A percentile compares a stretch with the other conserved stretches of the same genome.
Evolutionary conservation across 805 yeast species (phyloP).

Genomic region (Yamadazyma philogaea): DNA sequence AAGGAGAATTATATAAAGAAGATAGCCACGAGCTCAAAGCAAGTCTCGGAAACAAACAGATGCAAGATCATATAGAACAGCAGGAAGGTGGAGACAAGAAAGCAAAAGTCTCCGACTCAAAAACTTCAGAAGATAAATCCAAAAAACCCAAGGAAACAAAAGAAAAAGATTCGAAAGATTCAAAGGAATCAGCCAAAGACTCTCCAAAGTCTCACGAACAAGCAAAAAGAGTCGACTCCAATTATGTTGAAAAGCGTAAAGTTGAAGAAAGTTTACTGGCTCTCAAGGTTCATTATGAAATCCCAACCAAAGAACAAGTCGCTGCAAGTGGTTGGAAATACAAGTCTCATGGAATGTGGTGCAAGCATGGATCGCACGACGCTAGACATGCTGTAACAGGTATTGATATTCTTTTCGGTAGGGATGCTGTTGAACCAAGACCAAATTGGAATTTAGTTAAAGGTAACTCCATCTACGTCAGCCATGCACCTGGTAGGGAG

Average conservation of each 20-base stretch:
- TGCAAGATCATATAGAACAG: constrained; percentile 8
- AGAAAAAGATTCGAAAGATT: background rate
- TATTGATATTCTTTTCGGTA: constrained; percentile 69
- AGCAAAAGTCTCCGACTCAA: background rate
- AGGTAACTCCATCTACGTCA: constrained; percentile 21
- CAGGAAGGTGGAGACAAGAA: constrained; percentile 9
- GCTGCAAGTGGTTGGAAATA: constrained; percentile 45
- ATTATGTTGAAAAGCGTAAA: constrained; percentile 5
- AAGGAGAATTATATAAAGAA: constrained; percentile 13
- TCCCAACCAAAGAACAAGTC: constrained; percentile 37
- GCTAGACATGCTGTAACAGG: constrained; percentile 46
- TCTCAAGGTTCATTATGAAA: constrained; percentile 14
- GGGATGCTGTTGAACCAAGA: constrained; percentile 73
- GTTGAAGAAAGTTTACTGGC: constrained; percentile 9
- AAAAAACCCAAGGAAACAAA: background rate
- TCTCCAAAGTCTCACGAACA: no score
- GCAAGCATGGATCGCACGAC: constrained; percentile 44
- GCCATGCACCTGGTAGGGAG: constrained; percentile 18
- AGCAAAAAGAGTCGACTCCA: no score
- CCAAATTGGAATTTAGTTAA: constrained; percentile 56
- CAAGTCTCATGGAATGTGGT: constrained; percentile 56
- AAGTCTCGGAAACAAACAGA: constrained; percentile 12
- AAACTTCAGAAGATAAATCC: background rate
- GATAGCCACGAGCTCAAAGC: constrained; percentile 14
- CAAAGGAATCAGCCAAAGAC: background rate